Evolutionary conservation across 495 filamentous ascomycete species (phyloP), one percentile per base, ranked within the genome.

Genomic region (Hypoxylon perforatum): DNA sequence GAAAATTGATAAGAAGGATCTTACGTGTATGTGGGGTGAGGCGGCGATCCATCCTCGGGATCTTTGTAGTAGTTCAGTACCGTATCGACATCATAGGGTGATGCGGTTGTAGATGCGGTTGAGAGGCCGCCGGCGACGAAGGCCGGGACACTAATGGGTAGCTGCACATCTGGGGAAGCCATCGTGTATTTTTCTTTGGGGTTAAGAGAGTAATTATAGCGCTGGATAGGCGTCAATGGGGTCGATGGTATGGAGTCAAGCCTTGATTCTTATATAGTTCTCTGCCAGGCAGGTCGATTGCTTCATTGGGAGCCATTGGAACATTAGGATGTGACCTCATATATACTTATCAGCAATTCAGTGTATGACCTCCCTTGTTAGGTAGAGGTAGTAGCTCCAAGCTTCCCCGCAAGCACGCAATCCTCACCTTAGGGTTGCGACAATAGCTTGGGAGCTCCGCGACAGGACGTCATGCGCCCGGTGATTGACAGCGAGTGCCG

Each of bases 21-120:
- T 28, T 28, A 28, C 0, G 81, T 76, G 63, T 85, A 84, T 51
- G 59, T 78, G 0, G 87, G 84, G 0, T 58, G 54, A 0, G 87
- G 87, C 0, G 79, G 78, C 14, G 84, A 84, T 9, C 88, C 87
- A 69, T 90, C 87, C 25, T 80, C 84, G 10, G 78, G 74, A 12
- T 85, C 86, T 66, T 86, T 85, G 77, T 82, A 79, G 75, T 85
- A 91, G 70, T 90, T 85, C 35, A 91, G 71, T 0, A 74, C 79
- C 0, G 88, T 85, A 1, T 84, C 75, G 21, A 89, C 85, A 67
- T 88, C 71, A 58, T 71, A 64, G 11, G 57, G 41, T 5, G 54
- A 38, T 2, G 45, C 12, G 1, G 45, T 22, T 1, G 58, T 2
- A 10, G 36, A 8, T 12, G 39, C 49, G 0, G 60, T 28, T n/a